A percentile compares a stretch with the other conserved stretches of the same genome.
phyloP scores from a whole-genome alignment of 495 filamentous ascomycete species.

The Aspergillus wentii region DNA sequence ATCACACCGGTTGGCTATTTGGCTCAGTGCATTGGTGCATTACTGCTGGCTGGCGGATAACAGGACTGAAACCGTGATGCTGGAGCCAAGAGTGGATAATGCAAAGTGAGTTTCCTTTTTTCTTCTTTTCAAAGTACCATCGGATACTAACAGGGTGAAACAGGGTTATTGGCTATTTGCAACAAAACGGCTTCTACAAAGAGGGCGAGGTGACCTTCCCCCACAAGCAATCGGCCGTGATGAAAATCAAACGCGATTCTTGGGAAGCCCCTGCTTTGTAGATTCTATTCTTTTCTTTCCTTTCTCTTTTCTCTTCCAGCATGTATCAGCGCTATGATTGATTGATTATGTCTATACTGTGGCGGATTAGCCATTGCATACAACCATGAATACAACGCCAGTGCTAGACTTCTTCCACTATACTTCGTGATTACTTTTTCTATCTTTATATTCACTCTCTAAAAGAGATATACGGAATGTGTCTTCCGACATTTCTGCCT shows the following conservation, averaged over 20 bases:
- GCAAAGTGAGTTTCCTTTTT: slow-evolving; percentile 58
- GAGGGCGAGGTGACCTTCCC: slow-evolving; percentile 85
- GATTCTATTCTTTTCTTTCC: slow-evolving; percentile 10
- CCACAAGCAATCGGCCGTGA: slow-evolving; percentile 87
- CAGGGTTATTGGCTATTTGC: slow-evolving; percentile 76
- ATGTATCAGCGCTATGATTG: too few relatives aligned
- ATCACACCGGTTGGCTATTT: slow-evolving; percentile 62
- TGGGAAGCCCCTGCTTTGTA: slow-evolving; percentile 79
- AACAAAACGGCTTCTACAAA: slow-evolving; percentile 76
- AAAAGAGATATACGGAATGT: too few relatives aligned
- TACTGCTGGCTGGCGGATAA: slow-evolving; percentile 75
- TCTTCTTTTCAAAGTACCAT: neutral
- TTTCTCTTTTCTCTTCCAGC: neutral
- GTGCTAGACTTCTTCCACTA: too few relatives aligned
- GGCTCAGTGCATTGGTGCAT: slow-evolving; percentile 84
- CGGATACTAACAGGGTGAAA: slow-evolving; percentile 9
- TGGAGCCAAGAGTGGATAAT: slow-evolving; percentile 94
- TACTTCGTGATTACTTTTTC: too few relatives aligned
- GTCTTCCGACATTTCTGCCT: too few relatives aligned
- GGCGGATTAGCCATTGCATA: too few relatives aligned
- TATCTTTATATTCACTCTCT: too few relatives aligned
- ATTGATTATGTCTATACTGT: too few relatives aligned
- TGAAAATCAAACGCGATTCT: slow-evolving; percentile 73
- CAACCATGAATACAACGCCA: too few relatives aligned
- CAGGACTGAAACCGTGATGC: slow-evolving; percentile 71